phyloP scores from a whole-genome alignment of 108 stramenopile species.

The Asterionellopsis glacialis region DNA sequence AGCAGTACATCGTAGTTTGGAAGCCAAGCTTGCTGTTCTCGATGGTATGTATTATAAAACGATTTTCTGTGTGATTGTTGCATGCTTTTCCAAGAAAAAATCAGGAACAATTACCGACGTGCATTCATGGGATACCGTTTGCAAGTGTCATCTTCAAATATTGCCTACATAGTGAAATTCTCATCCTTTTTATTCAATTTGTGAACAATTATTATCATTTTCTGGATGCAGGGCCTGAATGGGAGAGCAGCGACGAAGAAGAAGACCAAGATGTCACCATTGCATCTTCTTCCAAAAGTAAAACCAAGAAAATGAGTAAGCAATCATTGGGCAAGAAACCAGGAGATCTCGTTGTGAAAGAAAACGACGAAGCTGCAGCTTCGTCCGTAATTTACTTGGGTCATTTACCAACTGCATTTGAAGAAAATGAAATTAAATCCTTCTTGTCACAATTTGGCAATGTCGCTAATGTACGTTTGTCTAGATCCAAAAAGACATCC shows the following conservation, averaged over 20 bases:
- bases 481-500: conserved; percentile 83
- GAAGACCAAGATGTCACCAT: conserved; percentile 26
- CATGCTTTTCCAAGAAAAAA: not conserved
- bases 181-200: not conserved
- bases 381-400: conserved; percentile 91
- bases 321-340: conserved; percentile 16
- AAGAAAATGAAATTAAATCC: conserved; percentile 83
- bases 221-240: conserved; percentile 35
- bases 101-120: not conserved
- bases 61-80: not conserved
- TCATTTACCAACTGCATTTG: conserved; percentile 91
- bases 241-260: conserved; percentile 61
- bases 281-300: not conserved
- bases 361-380: conserved; percentile 21
- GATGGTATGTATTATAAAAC: conserved; percentile 39
- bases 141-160: not conserved
- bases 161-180: not conserved
- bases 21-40: conserved; percentile 62
- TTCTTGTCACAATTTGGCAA: conserved; percentile 96
- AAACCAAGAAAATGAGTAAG: conserved; percentile 22
- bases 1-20: conserved; percentile 56
- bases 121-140: not conserved
- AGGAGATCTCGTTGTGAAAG: conserved; percentile 24
- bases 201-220: no score
- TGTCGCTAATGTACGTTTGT: conserved; percentile 72